phyloP scores from a whole-genome alignment of 2,329 filamentous ascomycete genomes.

The Diplocarpon mali region DNA sequence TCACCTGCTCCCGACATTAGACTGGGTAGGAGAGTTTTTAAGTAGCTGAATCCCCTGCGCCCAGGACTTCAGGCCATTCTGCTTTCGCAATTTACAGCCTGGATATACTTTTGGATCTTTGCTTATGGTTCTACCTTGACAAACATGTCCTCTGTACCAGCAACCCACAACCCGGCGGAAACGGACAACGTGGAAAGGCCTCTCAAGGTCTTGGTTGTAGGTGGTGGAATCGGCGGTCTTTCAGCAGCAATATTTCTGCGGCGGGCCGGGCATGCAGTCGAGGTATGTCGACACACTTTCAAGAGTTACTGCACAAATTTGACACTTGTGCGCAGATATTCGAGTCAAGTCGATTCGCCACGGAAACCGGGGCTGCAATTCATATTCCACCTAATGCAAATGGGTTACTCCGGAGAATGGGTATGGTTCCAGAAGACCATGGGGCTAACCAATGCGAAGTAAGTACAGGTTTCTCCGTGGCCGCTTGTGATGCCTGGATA shows the following conservation, averaged over 20 bases:
- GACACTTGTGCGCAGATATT: slow-evolving; percentile 33
- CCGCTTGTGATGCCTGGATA: no score
- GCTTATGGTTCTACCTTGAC: no score
- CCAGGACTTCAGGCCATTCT: no score
- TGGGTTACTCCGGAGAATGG: slow-evolving; percentile 38
- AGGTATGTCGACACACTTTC: slow-evolving; percentile 1
- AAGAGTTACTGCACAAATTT: neutral
- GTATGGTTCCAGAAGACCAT: slow-evolving; percentile 31
- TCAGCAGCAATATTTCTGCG: slow-evolving; percentile 36
- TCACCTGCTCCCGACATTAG: no score
- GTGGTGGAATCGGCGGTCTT: slow-evolving; percentile 42
- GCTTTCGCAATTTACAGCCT: no score
- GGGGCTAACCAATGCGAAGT: slow-evolving; percentile 20
- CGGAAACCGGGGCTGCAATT: slow-evolving; percentile 49
- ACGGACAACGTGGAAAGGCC: no score
- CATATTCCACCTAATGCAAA: slow-evolving; percentile 52
- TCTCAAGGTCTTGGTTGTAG: slow-evolving; percentile 3
- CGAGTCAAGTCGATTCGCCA: slow-evolving; percentile 44
- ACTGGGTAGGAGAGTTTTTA: no score
- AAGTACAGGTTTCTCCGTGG: no score
- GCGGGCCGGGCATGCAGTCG: slow-evolving; percentile 11
- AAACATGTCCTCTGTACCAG: no score
- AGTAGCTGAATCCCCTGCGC: no score
- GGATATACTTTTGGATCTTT: no score
- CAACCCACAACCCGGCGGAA: no score